phyloP scores from a whole-genome alignment of 768 basidiomycete genomes.

The Auriscalpium microsporum region DNA sequence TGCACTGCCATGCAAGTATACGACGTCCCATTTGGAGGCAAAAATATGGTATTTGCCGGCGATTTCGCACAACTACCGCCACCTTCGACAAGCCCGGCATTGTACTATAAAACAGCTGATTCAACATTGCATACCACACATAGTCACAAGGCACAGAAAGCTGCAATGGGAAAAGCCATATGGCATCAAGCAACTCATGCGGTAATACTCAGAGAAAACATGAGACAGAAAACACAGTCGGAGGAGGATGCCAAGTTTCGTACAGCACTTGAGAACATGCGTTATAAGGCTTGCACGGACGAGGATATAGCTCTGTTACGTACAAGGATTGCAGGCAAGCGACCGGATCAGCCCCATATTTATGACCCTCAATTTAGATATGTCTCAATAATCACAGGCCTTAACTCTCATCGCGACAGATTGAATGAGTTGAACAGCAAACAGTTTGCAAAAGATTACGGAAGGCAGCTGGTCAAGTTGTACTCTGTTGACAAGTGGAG shows the following conservation, averaged over 20 bases:
- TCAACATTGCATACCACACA: not conserved
- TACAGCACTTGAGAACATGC: slow-evolving; percentile 27
- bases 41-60: slow-evolving; percentile 36
- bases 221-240: slow-evolving; percentile 10
- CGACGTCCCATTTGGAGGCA: slow-evolving; percentile 27
- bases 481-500: slow-evolving; percentile 16
- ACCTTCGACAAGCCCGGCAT: slow-evolving; percentile 1
- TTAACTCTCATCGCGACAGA: slow-evolving; percentile 29
- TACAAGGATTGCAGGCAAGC: slow-evolving; percentile 16
- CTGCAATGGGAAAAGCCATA: slow-evolving; percentile 9
- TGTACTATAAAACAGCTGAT: slow-evolving; percentile 14
- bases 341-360: slow-evolving; percentile 6
- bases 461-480: slow-evolving; percentile 20
- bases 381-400: slow-evolving; percentile 31
- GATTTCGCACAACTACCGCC: slow-evolving; percentile 38
- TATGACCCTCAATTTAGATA: slow-evolving; percentile 20
- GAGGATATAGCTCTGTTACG: slow-evolving; percentile 30
- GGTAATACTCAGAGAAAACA: slow-evolving; percentile 14
- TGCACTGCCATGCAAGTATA: slow-evolving; percentile 8
- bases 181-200: slow-evolving; percentile 15
- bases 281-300: slow-evolving; percentile 29
- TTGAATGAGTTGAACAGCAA: slow-evolving; percentile 25
- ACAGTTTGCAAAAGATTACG: slow-evolving; percentile 26
- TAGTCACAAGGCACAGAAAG: not conserved
- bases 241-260: slow-evolving; percentile 21